These are phyloP conservation scores for Colletotrichum somersetense DNA, from an alignment of 2,329 filamentous ascomycete species.

Conservation along the genomic window DNA sequence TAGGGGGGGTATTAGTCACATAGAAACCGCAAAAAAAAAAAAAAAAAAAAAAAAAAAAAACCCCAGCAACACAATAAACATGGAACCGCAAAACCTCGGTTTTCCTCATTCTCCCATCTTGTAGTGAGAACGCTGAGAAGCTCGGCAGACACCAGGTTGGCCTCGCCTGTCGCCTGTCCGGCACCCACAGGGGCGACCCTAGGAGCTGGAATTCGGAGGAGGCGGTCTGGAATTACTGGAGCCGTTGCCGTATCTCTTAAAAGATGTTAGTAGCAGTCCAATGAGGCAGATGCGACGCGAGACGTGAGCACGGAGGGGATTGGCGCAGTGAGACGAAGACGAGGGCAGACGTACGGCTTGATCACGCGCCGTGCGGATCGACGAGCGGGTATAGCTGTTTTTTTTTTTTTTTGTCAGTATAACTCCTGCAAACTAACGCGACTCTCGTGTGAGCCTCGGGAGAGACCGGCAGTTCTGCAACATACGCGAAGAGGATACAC, in stretches of 20 bases:
- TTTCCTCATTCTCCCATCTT: not conserved
- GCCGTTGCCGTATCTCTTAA: conserved; percentile 27
- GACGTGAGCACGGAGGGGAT: not conserved
- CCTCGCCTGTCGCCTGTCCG: too few relatives aligned
- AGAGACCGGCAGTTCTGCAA: not conserved
- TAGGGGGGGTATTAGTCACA: conserved; percentile 18
- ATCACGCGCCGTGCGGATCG: conserved; percentile 54
- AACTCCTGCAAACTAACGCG: too few relatives aligned
- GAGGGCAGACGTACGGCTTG: conserved; percentile 48
- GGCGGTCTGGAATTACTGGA: conserved; percentile 9
- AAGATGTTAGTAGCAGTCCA: not conserved
- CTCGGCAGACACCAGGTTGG: not conserved
- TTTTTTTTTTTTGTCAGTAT: conserved; percentile 39
- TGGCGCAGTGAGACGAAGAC: not conserved
- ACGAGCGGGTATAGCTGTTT: conserved; percentile 56
- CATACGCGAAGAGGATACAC: conserved; percentile 61
- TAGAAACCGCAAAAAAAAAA: not conserved
- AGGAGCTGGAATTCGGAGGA: conserved; percentile 1
- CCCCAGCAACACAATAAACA: not conserved
- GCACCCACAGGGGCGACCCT: not conserved
- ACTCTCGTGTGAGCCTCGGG: not conserved
- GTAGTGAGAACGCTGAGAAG: not conserved
- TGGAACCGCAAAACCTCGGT: not conserved
- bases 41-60: not conserved
- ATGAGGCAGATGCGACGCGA: not conserved